Evolutionary conservation across 73 alveolate species (phyloP).

Genomic region (Uronychia binucleata): DNA sequence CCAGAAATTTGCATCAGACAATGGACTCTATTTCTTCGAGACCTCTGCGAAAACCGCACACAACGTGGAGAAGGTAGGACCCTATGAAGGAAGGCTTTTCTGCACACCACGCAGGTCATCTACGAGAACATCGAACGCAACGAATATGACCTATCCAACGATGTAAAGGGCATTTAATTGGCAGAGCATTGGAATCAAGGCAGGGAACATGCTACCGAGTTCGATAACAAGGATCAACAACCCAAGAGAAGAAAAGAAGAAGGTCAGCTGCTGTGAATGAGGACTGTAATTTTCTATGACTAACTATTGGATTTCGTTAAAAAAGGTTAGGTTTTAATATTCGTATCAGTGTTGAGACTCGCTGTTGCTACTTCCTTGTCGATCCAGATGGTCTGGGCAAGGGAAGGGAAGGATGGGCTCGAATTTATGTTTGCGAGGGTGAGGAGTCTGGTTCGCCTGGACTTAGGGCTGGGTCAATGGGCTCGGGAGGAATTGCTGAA

Average conservation of each 20-base stretch:
- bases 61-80: constrained; percentile 67
- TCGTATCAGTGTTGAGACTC: too few relatives aligned
- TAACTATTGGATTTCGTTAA: not conserved
- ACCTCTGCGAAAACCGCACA: constrained; percentile 79
- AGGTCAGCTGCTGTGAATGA: constrained; percentile 12
- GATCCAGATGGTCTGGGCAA: too few relatives aligned
- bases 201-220: constrained; percentile 57
- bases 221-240: not conserved
- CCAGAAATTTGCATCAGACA: constrained; percentile 68
- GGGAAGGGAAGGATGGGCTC: too few relatives aligned
- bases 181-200: constrained; percentile 65
- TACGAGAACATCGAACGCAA: constrained; percentile 61
- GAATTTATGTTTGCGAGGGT: too few relatives aligned
- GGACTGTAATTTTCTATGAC: too few relatives aligned
- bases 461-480: too few relatives aligned
- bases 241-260: not conserved
- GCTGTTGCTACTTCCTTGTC: too few relatives aligned
- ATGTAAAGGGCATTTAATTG: constrained; percentile 10
- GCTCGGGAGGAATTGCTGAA: too few relatives aligned
- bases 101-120: constrained; percentile 43
- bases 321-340: too few relatives aligned
- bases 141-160: constrained; percentile 53
- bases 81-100: constrained; percentile 19
- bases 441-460: too few relatives aligned
- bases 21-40: constrained; percentile 73